phyloP scores from a whole-genome alignment of 2,329 filamentous ascomycete species.

The Amylocarpus encephaloides region DNA sequence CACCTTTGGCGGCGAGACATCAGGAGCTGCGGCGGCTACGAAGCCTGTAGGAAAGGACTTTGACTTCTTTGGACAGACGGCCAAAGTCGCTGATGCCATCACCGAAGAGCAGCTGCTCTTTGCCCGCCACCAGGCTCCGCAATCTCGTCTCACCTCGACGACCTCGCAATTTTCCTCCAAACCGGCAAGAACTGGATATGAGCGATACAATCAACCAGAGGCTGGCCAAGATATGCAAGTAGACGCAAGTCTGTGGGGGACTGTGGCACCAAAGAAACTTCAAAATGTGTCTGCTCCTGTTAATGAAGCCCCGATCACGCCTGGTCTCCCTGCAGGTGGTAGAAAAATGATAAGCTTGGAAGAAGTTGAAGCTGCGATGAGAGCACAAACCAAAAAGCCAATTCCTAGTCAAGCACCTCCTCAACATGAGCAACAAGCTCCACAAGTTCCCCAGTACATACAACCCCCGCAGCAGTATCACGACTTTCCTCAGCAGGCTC shows the following conservation, averaged over 20 bases:
- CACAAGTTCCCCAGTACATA: slow-evolving; percentile 26
- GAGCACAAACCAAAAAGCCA: slow-evolving; percentile 55
- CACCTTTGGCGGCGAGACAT: slow-evolving; percentile 64
- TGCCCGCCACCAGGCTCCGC: slow-evolving; percentile 60
- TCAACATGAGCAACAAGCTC: slow-evolving; percentile 26
- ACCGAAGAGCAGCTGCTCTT: slow-evolving; percentile 87
- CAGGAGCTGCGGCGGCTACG: slow-evolving; percentile 35
- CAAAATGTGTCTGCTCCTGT: slow-evolving; percentile 22
- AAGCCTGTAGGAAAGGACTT: slow-evolving; percentile 79
- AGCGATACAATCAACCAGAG: slow-evolving; percentile 79
- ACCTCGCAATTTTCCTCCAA: slow-evolving; percentile 40
- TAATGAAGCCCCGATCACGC: slow-evolving; percentile 26
- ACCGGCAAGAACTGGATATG: slow-evolving; percentile 75
- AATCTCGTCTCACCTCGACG: slow-evolving; percentile 40
- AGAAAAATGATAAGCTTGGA: slow-evolving; percentile 92
- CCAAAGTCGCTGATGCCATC: slow-evolving; percentile 76
- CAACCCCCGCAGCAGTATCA: slow-evolving; percentile 13
- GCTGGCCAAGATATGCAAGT: slow-evolving; percentile 87
- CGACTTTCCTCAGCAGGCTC: slow-evolving; percentile 22
- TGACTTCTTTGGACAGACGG: slow-evolving; percentile 92
- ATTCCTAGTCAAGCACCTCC: slow-evolving; percentile 10
- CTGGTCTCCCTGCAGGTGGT: slow-evolving; percentile 33
- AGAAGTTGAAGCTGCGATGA: slow-evolving; percentile 93
- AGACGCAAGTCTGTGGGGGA: slow-evolving; percentile 88
- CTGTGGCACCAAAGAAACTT: slow-evolving; percentile 54